Conservation (phyloP, 805 yeast species). For the Candida tammaniensis region DNA sequence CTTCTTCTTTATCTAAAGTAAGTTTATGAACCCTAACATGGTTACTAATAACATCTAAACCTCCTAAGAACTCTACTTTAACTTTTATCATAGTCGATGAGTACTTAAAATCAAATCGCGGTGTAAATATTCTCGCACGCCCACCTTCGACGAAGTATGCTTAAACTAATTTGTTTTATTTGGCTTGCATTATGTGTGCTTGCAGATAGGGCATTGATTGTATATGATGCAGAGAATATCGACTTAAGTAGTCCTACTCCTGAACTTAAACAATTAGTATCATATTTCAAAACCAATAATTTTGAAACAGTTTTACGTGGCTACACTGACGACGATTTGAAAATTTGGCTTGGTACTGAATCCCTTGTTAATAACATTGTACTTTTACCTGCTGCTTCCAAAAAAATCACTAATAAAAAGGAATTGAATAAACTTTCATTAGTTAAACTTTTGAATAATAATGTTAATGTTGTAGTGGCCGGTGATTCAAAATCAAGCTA, state of each 20-base stretch:
- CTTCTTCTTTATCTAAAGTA: constrained; percentile 40
- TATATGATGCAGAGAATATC: constrained; percentile 29
- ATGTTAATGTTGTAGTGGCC: constrained; percentile 62
- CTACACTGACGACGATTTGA: constrained; percentile 22
- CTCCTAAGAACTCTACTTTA: constrained; percentile 59
- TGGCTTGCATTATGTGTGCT: no score
- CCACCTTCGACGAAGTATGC: no score
- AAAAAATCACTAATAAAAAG: constrained; percentile 27
- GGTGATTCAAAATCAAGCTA: constrained; percentile 41
- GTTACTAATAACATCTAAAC: constrained; percentile 75
- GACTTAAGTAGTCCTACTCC: constrained; percentile 17
- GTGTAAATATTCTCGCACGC: no score
- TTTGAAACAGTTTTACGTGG: constrained; percentile 13
- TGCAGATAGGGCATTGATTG: constrained; percentile 24
- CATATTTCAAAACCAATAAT: constrained; percentile 17
- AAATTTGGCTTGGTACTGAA: constrained; percentile 6
- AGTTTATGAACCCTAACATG: constrained; percentile 55
- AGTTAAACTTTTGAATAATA: constrained; percentile 56
- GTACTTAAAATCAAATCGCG: no score
- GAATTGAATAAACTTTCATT: constrained; percentile 38
- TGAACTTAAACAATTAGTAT: constrained; percentile 20
- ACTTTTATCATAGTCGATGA: constrained; percentile 25
- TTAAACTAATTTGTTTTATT: constrained; percentile 8
- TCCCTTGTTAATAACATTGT: constrained; percentile 14
- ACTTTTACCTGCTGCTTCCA: constrained; percentile 35